Evolutionary conservation across 805 yeast species (phyloP).

Genomic region (Kodamaea neixiangensis): DNA sequence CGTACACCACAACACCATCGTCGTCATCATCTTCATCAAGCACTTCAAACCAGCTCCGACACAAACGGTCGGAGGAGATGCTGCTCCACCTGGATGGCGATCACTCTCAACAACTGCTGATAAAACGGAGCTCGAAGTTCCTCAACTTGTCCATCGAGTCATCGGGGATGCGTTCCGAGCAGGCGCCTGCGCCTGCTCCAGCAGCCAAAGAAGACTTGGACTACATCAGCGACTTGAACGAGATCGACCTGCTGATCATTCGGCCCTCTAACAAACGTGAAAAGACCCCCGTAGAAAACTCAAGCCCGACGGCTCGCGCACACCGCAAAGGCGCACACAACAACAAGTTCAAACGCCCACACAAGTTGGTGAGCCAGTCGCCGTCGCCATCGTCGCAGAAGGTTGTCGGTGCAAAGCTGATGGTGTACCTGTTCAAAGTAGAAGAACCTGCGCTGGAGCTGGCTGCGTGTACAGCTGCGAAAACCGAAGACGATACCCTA

Average conservation of each 20-base stretch:
- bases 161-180: slow-evolving; percentile 14
- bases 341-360: slow-evolving; percentile 46
- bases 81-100: slow-evolving; percentile 8
- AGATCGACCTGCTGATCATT: slow-evolving; percentile 22
- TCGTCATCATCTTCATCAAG: background rate
- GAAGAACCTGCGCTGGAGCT: slow-evolving; percentile 4
- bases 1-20: slow-evolving; percentile 1
- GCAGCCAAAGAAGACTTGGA: slow-evolving; percentile 22
- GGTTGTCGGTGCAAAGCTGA: slow-evolving; percentile 10
- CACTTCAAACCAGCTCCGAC: background rate
- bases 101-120: slow-evolving; percentile 25
- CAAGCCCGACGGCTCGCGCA: slow-evolving; percentile 8
- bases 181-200: slow-evolving; percentile 7
- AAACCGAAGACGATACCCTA: background rate
- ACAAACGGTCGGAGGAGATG: slow-evolving; percentile 1
- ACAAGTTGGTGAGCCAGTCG: slow-evolving; percentile 43
- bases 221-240: slow-evolving; percentile 26
- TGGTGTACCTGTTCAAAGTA: slow-evolving; percentile 12
- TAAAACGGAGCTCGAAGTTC: slow-evolving; percentile 44
- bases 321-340: slow-evolving; percentile 14
- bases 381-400: slow-evolving; percentile 38
- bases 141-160: slow-evolving; percentile 42
- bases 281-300: slow-evolving; percentile 13
- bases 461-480: background rate
- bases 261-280: slow-evolving; percentile 7